Base-by-base conservation (phyloP, 2,329 filamentous ascomycete genomes). In the Coniochaeta sp. region DNA sequence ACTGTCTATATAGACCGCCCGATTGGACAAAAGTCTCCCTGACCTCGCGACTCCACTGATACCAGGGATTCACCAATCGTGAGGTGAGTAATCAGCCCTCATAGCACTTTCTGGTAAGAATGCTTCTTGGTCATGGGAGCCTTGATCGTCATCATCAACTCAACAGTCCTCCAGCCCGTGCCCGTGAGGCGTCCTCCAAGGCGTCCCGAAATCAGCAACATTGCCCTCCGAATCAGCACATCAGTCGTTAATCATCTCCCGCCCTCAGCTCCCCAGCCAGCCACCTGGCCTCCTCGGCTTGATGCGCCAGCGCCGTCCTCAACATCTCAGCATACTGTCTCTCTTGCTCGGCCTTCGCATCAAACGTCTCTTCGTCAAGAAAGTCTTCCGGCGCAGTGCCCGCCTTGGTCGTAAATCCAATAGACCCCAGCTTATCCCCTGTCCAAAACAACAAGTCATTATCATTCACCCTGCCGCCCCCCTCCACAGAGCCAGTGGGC, bases 361-460 rank as follows among this genome's bases (percentile, higher is more conserved):
- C 77, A 19, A 77, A 12, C 16, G 11, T 52, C 54, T 58, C 68
- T 33, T 77, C 72, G 60, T 82, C 79, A 67, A 86, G 22, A n/a
- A 52, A 86, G 57, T 81, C 80, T 8, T 79, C 76, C 0, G 77
- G 69, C 8, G 69, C 72, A 64, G 81, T 84, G 0, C 79, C 76
- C 5, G 80, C 73, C 67, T 73, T 69, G 43, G 77, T 74, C 1
- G 85, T 84, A 69, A 90, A 90, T 59, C 76, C 80, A 22, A 96
- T 72, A 61, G 95, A 78, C 0, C 91, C 93, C 55, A 96, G 76
- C 64, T 87, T 87, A 61, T 96, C 91, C 19, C 91, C 93, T 0
- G 92, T 96, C 92, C 92, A 96, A 55, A 96, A 79, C 4, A 96
- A 72, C 14, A 97, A 73, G 66, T 93, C 88, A 67, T 91, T 86